A percentile compares a stretch with the other conserved stretches of the same genome.
Evolutionary conservation across 306 rosid species (phyloP).

Genomic region (Vachellia pachyceras): DNA sequence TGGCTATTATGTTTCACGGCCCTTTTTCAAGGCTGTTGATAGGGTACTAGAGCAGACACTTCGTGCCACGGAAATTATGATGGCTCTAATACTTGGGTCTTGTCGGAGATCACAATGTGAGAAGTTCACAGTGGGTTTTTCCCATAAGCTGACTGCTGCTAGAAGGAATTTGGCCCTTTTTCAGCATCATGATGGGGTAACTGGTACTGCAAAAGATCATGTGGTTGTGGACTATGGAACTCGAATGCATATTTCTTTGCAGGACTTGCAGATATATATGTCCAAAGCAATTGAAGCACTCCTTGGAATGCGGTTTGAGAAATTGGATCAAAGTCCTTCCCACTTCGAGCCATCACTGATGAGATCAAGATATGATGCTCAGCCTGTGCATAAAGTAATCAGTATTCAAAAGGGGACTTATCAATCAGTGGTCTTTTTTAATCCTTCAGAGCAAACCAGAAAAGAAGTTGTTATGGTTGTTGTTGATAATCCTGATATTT

Average conservation of each 20-base stretch:
- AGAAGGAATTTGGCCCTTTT: constrained; percentile 98
- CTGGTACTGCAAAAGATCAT: constrained; percentile 97
- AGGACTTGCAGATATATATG: constrained; percentile 92
- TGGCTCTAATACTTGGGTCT: constrained; percentile 75
- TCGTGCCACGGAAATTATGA: constrained; percentile 90
- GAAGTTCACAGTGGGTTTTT: constrained; percentile 76
- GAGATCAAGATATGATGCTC: constrained; percentile 91
- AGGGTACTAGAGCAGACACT: constrained; percentile 91
- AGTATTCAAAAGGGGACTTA: constrained; percentile 64
- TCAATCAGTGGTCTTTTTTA: constrained; percentile 70
- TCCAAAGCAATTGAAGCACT: constrained; percentile 85
- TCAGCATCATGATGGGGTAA: constrained; percentile 99
- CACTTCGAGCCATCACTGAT: constrained; percentile 79
- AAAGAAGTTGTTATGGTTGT: constrained; percentile 86
- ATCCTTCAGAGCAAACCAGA: constrained; percentile 89
- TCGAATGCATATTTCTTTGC: constrained; percentile 92
- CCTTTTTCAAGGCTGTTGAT: constrained; percentile 98
- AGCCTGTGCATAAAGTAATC: constrained; percentile 77
- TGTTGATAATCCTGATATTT: constrained; percentile 75
- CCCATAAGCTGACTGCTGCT: constrained; percentile 92
- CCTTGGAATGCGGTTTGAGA: constrained; percentile 83
- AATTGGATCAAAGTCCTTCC: constrained; percentile 73
- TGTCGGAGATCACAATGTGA: constrained; percentile 89
- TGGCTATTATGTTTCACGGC: constrained; percentile 98
- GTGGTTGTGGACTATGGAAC: constrained; percentile 90